Conservation (phyloP, 1,284 basidiomycete species). For the Cutaneotrichosporon dermatis region DNA sequence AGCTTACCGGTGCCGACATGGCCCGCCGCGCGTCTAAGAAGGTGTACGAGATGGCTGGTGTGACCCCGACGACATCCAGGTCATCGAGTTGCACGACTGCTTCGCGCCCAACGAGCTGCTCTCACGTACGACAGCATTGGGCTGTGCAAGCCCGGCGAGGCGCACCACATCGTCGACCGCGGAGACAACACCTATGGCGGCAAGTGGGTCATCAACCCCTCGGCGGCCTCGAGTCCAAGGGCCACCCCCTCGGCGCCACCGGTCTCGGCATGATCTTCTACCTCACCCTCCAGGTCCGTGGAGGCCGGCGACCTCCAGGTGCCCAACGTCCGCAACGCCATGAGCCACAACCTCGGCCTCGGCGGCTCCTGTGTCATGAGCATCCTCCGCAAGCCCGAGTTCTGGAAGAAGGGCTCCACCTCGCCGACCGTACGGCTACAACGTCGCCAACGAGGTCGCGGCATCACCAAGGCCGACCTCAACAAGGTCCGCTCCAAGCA, state of each 20-base stretch:
- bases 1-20: slow-evolving; percentile 21
- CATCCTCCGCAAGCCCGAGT: slow-evolving; percentile 17
- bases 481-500: slow-evolving; percentile 14
- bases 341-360: slow-evolving; percentile 22
- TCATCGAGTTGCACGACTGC: slow-evolving; percentile 24
- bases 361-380: slow-evolving; percentile 19
- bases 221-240: slow-evolving; percentile 22
- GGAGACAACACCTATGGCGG: slow-evolving; percentile 23
- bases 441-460: slow-evolving; percentile 17
- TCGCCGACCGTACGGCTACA: slow-evolving; percentile 15
- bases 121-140: slow-evolving; percentile 20
- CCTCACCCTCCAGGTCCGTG: slow-evolving; percentile 21
- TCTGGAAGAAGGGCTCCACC: slow-evolving; percentile 16
- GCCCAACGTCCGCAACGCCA: slow-evolving; percentile 17
- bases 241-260: slow-evolving; percentile 22
- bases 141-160: slow-evolving; percentile 14
- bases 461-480: slow-evolving; percentile 14
- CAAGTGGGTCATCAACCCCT: slow-evolving; percentile 23
- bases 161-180: slow-evolving; percentile 17
- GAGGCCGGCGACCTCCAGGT: slow-evolving; percentile 21
- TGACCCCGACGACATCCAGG: slow-evolving; percentile 19
- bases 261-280: slow-evolving; percentile 25
- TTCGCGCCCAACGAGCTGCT: slow-evolving; percentile 24
- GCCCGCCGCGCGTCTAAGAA: slow-evolving; percentile 11
- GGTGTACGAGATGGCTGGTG: slow-evolving; percentile 17